These are phyloP conservation scores for Exophiala spinifera DNA, from an alignment of 2,329 filamentous ascomycete genomes.

Conservation along the genomic window DNA sequence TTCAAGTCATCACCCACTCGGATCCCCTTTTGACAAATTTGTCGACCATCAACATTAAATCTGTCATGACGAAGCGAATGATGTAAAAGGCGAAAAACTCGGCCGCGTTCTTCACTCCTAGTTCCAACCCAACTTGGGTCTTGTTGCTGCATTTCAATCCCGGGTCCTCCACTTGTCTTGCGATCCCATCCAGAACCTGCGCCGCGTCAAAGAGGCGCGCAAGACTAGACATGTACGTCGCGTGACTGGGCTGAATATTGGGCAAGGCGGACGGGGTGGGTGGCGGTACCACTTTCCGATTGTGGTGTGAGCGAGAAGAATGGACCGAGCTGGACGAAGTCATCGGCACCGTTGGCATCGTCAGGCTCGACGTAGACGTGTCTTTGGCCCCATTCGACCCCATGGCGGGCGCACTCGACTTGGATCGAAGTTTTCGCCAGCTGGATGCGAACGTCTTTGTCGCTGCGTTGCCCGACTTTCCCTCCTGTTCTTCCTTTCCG, in stretches of 20 bases:
- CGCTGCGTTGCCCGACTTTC: slow-evolving; percentile 58
- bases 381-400: slow-evolving; percentile 34
- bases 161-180: slow-evolving; percentile 91
- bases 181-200: slow-evolving; percentile 87
- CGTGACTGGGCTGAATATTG: slow-evolving; percentile 53
- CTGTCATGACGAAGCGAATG: slow-evolving; percentile 87
- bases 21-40: slow-evolving; percentile 96
- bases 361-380: slow-evolving; percentile 51
- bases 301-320: slow-evolving; percentile 58
- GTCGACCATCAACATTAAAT: slow-evolving; percentile 80
- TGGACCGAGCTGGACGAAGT: slow-evolving; percentile 57
- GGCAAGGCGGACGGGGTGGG: slow-evolving; percentile 71
- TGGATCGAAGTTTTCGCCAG: slow-evolving; percentile 85
- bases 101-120: slow-evolving; percentile 87
- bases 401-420: slow-evolving; percentile 60
- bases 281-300: slow-evolving; percentile 48
- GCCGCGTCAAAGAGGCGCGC: slow-evolving; percentile 89
- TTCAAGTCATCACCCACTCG: slow-evolving; percentile 75
- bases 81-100: slow-evolving; percentile 98
- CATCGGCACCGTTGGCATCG: slow-evolving; percentile 77
- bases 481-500: slow-evolving; percentile 49
- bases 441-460: slow-evolving; percentile 77
- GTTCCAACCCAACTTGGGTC: slow-evolving; percentile 90
- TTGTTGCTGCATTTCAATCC: slow-evolving; percentile 87
- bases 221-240: slow-evolving; percentile 85